These are phyloP conservation scores for Colletotrichum zoysiae DNA, from an alignment of 2,329 filamentous ascomycete genomes.

Conservation along the genomic window DNA sequence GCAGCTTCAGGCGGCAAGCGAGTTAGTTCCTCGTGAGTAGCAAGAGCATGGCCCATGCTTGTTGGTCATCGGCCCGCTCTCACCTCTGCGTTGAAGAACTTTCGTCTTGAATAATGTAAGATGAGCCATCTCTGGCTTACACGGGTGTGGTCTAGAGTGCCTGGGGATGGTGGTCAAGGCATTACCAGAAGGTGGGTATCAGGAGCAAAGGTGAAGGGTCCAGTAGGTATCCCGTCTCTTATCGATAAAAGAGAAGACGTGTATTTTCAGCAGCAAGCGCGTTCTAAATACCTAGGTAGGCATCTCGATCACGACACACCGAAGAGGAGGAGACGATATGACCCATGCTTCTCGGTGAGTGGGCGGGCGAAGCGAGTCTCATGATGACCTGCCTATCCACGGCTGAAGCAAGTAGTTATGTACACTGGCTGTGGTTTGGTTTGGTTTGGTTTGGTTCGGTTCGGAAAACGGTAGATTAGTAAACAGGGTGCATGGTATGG, in stretches of 20 bases:
- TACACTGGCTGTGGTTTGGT: background rate
- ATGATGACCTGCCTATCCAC: background rate
- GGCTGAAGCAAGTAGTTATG: background rate
- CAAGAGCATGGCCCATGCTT: constrained; percentile 24
- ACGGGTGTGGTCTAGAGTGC: background rate
- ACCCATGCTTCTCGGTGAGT: constrained; percentile 3
- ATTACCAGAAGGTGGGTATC: background rate
- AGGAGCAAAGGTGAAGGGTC: background rate
- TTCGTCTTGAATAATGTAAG: background rate
- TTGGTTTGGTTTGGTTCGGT: background rate
- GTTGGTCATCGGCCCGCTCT: background rate
- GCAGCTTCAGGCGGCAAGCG: constrained; percentile 39
- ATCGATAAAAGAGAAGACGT: background rate
- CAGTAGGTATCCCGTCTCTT: background rate
- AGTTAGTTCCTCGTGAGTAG: constrained; percentile 33
- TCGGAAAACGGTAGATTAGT: background rate
- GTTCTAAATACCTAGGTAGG: too few relatives aligned
- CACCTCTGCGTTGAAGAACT: background rate
- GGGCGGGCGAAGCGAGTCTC: background rate
- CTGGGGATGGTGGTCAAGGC: background rate
- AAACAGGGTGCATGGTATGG: background rate
- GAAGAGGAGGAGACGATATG: background rate
- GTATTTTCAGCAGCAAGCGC: background rate
- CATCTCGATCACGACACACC: background rate
- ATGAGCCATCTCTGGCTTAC: background rate